phyloP scores from a whole-genome alignment of 1,139 yeast species.

The Suhomyces panamericanus region DNA sequence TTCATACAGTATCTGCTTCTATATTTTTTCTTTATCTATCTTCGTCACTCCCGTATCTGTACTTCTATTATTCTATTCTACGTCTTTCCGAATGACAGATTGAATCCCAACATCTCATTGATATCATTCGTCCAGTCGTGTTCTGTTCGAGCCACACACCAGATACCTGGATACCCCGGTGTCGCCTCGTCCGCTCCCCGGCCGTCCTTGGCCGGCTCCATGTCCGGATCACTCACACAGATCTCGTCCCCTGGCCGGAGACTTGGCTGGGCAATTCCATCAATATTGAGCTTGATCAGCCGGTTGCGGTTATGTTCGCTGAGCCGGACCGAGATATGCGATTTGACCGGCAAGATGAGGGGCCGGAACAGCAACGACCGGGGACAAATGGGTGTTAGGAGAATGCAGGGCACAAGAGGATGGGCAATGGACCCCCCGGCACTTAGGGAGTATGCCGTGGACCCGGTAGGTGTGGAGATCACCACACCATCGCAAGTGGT shows the following conservation, averaged over 20 bases:
- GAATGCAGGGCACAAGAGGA: constrained; percentile 79
- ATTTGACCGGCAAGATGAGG: constrained; percentile 69
- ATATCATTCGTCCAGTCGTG: constrained; percentile 92
- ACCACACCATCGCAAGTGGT: constrained; percentile 92
- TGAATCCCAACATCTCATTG: constrained; percentile 85
- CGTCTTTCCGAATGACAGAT: constrained; percentile 57
- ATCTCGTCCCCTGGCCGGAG: constrained; percentile 77
- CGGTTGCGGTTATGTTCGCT: constrained; percentile 50
- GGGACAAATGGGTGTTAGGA: constrained; percentile 89
- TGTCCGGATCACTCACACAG: constrained; percentile 48
- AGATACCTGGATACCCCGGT: constrained; percentile 54
- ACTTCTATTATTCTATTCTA: too few species aligned
- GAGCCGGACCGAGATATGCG: constrained; percentile 66
- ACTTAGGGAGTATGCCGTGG: constrained; percentile 87
- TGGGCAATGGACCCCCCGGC: constrained; percentile 94
- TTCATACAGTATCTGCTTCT: too few species aligned
- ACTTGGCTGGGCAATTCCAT: constrained; percentile 74
- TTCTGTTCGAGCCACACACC: constrained; percentile 81
- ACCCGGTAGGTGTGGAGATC: constrained; percentile 89
- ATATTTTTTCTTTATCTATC: too few species aligned
- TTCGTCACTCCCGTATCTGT: too few species aligned
- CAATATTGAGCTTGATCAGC: constrained; percentile 63
- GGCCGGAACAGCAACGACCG: constrained; percentile 87
- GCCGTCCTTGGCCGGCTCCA: constrained; percentile 20
- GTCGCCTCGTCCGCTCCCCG: background rate